Conservation (phyloP, 73 alveolate species). For the Paramecium octaurelia region DNA sequence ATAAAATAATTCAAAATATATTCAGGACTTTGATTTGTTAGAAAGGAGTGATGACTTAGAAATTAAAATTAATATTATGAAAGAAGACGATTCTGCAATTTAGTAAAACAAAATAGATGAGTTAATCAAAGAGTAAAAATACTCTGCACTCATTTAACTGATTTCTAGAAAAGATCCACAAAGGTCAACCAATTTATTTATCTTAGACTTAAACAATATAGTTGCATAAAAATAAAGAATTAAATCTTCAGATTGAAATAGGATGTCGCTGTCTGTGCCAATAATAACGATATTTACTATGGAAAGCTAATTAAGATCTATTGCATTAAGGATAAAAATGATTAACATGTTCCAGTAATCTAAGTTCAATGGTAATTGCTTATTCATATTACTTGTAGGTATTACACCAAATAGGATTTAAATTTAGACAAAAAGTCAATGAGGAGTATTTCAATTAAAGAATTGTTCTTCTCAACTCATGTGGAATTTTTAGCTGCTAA, state of each 20-base stretch:
- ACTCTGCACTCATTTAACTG: background rate
- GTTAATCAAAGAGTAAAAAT: background rate
- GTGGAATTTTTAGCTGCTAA: slow-evolving; percentile 81
- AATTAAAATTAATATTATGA: background rate
- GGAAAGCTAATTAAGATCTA: slow-evolving; percentile 11
- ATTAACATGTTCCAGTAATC: slow-evolving; percentile 66
- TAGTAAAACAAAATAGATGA: background rate
- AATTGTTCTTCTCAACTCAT: slow-evolving; percentile 88
- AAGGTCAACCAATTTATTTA: background rate
- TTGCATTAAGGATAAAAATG: background rate
- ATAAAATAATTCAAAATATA: background rate
- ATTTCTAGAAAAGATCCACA: background rate
- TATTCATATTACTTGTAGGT: slow-evolving; percentile 41
- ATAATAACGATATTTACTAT: slow-evolving; percentile 21
- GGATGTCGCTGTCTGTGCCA: slow-evolving; percentile 32
- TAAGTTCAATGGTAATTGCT: slow-evolving; percentile 79
- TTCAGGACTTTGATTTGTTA: background rate
- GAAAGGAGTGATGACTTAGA: background rate
- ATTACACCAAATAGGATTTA: slow-evolving; percentile 76
- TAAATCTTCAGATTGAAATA: background rate
- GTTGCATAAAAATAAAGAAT: background rate
- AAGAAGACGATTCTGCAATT: background rate
- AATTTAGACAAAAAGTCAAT: slow-evolving; percentile 70
- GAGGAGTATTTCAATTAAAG: slow-evolving; percentile 81
- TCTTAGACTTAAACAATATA: background rate